Evolutionary conservation across 2,329 filamentous ascomycete species (phyloP), one percentile per base, ranked within the genome.

Genomic region (Penicillium sp.): DNA sequence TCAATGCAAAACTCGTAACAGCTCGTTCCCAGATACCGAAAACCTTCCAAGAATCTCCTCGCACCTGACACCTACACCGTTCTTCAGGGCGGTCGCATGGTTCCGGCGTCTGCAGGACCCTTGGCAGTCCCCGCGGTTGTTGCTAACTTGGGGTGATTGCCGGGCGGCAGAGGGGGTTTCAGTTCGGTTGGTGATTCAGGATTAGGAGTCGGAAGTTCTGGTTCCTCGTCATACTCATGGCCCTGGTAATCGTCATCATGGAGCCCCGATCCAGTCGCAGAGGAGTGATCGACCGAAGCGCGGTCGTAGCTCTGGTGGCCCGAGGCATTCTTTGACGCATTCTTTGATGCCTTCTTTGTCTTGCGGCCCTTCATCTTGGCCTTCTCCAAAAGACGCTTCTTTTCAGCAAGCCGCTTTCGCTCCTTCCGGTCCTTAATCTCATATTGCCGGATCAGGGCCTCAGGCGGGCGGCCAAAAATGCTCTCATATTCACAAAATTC

Each of bases 401-500:
- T 90, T 74, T 97, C 92, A n/a, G 90, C 91, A 64, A 93, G 82
- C 62, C 93, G 86, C 68, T 91, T 91, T 49, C 92, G 88, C 71
- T 91, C 88, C 59, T 90, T 89, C 35, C 92, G 88, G 70, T 97
- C 95, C 74, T 96, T 97, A 72, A 93, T 90, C 77, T 99, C 95
- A 71, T 98, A 99, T 61, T 92, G 87, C 42, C 91, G 86, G 62
- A 98, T 96, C 54, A 99, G 78, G 50, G 92, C 92, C 66, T 86
- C 84, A 0, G 95, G 95, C 2, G 90, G 90, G 52, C 83, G 83
- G n/a, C 93, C 93, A 72, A 96, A 98, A 50, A 99, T 97, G 52
- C 87, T 86, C 76, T 98, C 93, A 71, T 97, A 99, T 75, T 99
- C 95, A 79, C 95, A 99, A 72, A 98, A 98, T 69, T 97, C 91